Conservation (phyloP, 2,329 filamentous ascomycete genomes). For the Cladosporium phlei region DNA sequence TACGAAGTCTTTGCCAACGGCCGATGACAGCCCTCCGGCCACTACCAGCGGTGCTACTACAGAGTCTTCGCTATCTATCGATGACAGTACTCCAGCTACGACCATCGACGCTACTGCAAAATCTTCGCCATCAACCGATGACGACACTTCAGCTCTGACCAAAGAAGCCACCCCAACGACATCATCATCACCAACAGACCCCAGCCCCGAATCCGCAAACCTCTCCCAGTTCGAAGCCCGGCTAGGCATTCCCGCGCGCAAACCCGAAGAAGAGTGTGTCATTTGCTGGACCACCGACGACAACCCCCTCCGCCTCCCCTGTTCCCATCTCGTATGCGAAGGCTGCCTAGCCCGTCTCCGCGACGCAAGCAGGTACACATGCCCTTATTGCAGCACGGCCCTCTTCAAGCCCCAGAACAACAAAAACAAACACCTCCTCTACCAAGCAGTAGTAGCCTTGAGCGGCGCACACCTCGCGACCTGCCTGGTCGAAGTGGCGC, state of each 20-base stretch:
- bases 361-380: background rate
- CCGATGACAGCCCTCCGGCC: too few species aligned
- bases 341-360: background rate
- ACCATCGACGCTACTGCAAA: too few species aligned
- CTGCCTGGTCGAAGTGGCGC: background rate
- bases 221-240: background rate
- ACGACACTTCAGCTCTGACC: background rate
- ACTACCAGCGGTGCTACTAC: too few species aligned
- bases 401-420: background rate
- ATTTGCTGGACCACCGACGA: conserved; percentile 4
- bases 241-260: background rate
- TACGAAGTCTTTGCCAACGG: too few species aligned
- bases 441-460: background rate
- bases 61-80: too few species aligned
- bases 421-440: background rate
- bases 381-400: background rate
- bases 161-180: background rate
- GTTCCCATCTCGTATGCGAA: background rate
- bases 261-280: background rate
- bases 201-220: background rate
- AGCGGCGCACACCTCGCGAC: background rate
- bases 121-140: too few species aligned
- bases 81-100: too few species aligned
- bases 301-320: background rate
- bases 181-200: background rate